A percentile compares a stretch with the other conserved stretches of the same genome.
Conservation (phyloP, 371 early-diverging fungal species). For the Lichtheimia corymbifera region DNA sequence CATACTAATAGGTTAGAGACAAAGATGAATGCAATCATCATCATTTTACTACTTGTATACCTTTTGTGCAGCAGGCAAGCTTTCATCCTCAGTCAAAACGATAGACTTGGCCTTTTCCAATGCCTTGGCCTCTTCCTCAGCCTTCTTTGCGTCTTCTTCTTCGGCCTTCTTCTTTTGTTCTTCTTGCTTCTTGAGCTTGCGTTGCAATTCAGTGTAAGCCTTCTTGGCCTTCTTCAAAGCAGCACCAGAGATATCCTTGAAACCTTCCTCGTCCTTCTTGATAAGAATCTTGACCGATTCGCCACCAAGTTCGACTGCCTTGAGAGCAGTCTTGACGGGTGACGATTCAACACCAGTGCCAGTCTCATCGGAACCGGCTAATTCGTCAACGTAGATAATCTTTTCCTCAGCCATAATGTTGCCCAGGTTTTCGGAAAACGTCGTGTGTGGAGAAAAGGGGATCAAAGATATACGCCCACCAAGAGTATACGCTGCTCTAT, state of each 20-base stretch:
- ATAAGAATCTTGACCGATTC: constrained; percentile 59
- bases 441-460: too few relatives aligned
- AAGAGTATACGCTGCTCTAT: too few relatives aligned
- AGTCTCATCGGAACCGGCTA: constrained; percentile 71
- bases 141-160: constrained; percentile 67
- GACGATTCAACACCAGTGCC: constrained; percentile 62
- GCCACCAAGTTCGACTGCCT: constrained; percentile 63
- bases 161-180: constrained; percentile 72
- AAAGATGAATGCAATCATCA: not conserved
- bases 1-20: not conserved
- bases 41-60: constrained; percentile 28
- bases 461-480: too few relatives aligned
- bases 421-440: not conserved
- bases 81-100: constrained; percentile 72
- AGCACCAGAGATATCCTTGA: constrained; percentile 79
- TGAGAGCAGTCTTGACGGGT: constrained; percentile 72
- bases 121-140: constrained; percentile 73
- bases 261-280: constrained; percentile 74
- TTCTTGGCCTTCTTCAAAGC: constrained; percentile 93
- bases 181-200: constrained; percentile 71
- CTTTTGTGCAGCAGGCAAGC: constrained; percentile 76
- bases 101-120: constrained; percentile 87
- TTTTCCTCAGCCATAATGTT: not conserved
- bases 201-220: constrained; percentile 68
- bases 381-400: constrained; percentile 70